Percentiles rank a stretch among this genome's conserved stretches.
Evolutionary conservation across 306 rosid genomes (phyloP).

Genomic region (Vachellia pachyceras): DNA sequence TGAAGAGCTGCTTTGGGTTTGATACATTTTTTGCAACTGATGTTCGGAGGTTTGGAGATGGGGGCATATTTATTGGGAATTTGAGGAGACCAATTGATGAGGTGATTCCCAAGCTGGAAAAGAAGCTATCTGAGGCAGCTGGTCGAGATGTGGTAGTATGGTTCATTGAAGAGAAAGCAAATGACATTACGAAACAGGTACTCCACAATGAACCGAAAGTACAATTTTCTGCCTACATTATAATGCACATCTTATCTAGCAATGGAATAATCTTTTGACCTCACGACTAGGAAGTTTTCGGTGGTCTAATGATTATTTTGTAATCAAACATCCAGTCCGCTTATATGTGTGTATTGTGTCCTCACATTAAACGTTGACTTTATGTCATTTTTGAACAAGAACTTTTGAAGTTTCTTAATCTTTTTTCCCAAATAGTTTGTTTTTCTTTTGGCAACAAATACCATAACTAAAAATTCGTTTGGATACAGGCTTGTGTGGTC

Average conservation of each 20-base stretch:
- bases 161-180: slow-evolving; percentile 86
- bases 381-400: too few species aligned
- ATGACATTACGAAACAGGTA: slow-evolving; percentile 90
- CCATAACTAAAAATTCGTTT: slow-evolving; percentile 10
- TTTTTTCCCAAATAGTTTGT: not conserved
- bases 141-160: slow-evolving; percentile 85
- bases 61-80: slow-evolving; percentile 91
- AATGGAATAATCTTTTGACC: slow-evolving; percentile 1
- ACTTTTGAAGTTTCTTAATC: not conserved
- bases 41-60: slow-evolving; percentile 95
- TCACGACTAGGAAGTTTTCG: not conserved
- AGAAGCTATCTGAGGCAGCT: slow-evolving; percentile 80
- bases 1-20: slow-evolving; percentile 86
- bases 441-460: slow-evolving; percentile 7
- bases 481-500: slow-evolving; percentile 77
- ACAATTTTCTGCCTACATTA: not conserved
- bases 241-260: not conserved
- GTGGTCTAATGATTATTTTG: slow-evolving; percentile 6
- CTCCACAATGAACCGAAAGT: not conserved
- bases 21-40: slow-evolving; percentile 88
- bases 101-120: slow-evolving; percentile 84
- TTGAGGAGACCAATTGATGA: slow-evolving; percentile 89
- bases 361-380: not conserved
- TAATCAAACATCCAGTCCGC: not conserved
- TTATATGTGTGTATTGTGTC: not conserved